Evolutionary conservation across 2,329 filamentous ascomycete genomes (phyloP), one percentile per base, ranked within the genome.

Genomic region (Stagonosporopsis chrysanthemi): DNA sequence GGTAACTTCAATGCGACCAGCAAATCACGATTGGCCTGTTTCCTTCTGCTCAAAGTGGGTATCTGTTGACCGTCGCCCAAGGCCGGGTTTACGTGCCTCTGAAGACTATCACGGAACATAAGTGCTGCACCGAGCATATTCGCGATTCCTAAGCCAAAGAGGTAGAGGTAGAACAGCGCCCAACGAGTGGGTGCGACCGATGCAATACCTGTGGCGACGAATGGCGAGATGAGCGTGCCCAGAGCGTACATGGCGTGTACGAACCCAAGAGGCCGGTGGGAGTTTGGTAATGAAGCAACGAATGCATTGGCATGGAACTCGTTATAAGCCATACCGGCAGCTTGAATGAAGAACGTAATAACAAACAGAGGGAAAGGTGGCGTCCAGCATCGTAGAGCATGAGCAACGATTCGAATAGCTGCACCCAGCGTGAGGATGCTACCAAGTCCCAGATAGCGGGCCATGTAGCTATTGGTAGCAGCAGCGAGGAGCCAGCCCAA

Each of bases 301-400:
- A 85, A 89, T 0, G 85, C 84, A 55, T 90, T 89, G 1, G 83
- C 82, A 22, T 88, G 84, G 0, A 86, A 83, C 61, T 90, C 87
- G 57, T 89, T 85, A 53, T 83, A 88, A 0, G 84, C 87, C 68
- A 88, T 85, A 0, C 87, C 86, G 0, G 87, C 65, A 9, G 82
- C 83, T 1, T 83, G 81, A 7, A 88, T 59, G 70, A 83, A 84
- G 67, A 88, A 89, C 0, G 84, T 85, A 2, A 82, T 67, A 0
- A 81, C 81, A 54, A 84, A 89, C 0, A 88, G 73, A 0, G 79
- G 77, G 45, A 88, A 87, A 0, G 84, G 84, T 0, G 86, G 81
- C 1, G 76, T 75, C 84, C 84, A 88, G 6, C 79, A 77, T 0
- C 87, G 80, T 1, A 89, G 74, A 0, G 79, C 75, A 35, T 88